These are phyloP conservation scores for Boletales sp. DNA, from an alignment of 768 basidiomycete genomes.

Conservation along the genomic window DNA sequence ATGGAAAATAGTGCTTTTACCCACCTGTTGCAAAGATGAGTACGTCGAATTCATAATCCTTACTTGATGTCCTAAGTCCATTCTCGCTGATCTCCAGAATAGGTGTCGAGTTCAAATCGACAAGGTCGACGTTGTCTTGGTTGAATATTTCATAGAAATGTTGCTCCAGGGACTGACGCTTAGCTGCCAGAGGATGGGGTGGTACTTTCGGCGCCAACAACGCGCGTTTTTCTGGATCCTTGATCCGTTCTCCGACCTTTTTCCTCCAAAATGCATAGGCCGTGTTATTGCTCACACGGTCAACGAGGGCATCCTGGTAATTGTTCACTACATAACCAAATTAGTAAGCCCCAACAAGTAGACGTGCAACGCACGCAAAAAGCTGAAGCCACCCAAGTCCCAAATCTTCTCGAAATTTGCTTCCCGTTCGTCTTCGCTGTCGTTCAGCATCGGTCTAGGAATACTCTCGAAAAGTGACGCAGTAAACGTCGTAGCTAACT, in stretches of 20 bases:
- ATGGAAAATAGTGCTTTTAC: background rate
- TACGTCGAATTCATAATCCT: slow-evolving; percentile 10
- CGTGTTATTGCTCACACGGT: background rate
- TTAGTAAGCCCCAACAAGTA: background rate
- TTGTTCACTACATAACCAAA: background rate
- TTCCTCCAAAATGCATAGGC: slow-evolving; percentile 14
- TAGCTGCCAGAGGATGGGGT: slow-evolving; percentile 8
- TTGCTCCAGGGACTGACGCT: slow-evolving; percentile 9
- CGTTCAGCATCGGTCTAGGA: background rate
- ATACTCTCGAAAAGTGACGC: background rate
- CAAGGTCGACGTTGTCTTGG: slow-evolving; percentile 16
- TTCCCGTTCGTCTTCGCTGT: slow-evolving; percentile 7
- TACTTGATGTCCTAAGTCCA: slow-evolving; percentile 6
- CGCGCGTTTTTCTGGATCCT: slow-evolving; percentile 9
- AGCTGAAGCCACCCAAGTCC: slow-evolving; percentile 8
- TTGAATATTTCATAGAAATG: slow-evolving; percentile 11
- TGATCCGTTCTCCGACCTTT: slow-evolving; percentile 11
- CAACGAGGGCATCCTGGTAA: background rate
- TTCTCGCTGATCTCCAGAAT: slow-evolving; percentile 9
- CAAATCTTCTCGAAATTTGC: slow-evolving; percentile 10
- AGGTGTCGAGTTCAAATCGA: slow-evolving; percentile 3
- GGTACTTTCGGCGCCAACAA: slow-evolving; percentile 12
- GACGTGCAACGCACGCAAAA: background rate
- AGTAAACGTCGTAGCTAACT: background rate
- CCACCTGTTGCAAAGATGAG: slow-evolving; percentile 16